Evolutionary conservation across 2,329 filamentous ascomycete species (phyloP), one percentile per base, ranked within the genome.

Genomic region (Curvularia sp.): DNA sequence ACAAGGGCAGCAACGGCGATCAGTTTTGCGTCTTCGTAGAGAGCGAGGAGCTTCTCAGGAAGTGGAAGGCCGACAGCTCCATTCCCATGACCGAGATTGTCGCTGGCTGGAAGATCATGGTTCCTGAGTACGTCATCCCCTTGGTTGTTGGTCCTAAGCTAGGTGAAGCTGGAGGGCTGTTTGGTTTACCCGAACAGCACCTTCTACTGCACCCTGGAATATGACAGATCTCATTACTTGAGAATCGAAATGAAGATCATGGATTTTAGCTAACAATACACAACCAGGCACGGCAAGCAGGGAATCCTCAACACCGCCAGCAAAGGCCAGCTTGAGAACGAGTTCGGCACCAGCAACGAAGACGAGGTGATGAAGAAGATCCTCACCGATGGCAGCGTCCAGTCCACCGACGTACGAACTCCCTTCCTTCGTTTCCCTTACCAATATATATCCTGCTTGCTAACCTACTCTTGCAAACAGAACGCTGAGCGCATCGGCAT

Each of bases 351-450:
- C 13, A 80, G 84, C 68, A 83, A 88, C 54, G 89, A 92, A 24
- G 93, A 97, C 7, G 90, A 94, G 0, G 88, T 90, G 58, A 89
- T 98, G 73, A 86, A 86, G 80, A 82, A 87, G 80, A 97, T 99
- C 63, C 82, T 98, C 42, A 85, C 92, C 80, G 86, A 86, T 75
- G 94, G 94, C 22, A 82, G 82, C 9, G 49, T 77, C 26, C 70
- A 73, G 59, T 63, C 69, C 28, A 55, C 42, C n/a, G 68, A 73
- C 50, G 72, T 75, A 62, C 1, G 58, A 48, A 33, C 13, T 22
- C 30, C 39, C 6, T 38, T 15, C 9, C 15, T 26, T 44, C 24
- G 13, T 24, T 30, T 33, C 13, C 13, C 10, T 20, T 13, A 13
- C 12, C 15, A 26, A n/a, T 30, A 46, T 46, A 2, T 13, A 13